Conservation (phyloP, 23 red algal species). For the Gracilaria caudata region DNA sequence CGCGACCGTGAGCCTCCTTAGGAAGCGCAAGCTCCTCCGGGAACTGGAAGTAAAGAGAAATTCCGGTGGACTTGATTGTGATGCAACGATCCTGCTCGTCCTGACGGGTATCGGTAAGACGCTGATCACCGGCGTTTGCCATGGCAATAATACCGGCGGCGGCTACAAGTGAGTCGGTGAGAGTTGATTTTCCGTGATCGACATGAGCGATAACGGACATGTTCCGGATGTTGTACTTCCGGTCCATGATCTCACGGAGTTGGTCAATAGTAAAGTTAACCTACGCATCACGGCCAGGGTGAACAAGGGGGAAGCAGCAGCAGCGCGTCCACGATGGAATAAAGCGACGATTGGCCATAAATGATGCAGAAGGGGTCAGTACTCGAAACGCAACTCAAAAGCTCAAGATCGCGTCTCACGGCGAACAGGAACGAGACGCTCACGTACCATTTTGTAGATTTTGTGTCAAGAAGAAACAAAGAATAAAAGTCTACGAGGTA, state of each 20-base stretch:
- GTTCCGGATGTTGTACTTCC: slow-evolving; percentile 97
- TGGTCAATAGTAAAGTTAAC: slow-evolving; percentile 99
- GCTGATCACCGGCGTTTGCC: slow-evolving; percentile 92
- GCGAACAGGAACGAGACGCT: neutral
- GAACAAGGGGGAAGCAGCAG: neutral
- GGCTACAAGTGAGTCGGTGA: slow-evolving; percentile 99
- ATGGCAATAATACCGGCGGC: slow-evolving; percentile 98
- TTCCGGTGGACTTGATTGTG: slow-evolving; percentile 99
- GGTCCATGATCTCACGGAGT: slow-evolving; percentile 97
- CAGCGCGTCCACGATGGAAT: neutral
- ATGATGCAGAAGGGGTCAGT: neutral
- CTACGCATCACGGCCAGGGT: slow-evolving; percentile 1
- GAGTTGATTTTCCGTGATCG: slow-evolving; percentile 98
- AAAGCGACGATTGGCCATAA: neutral
- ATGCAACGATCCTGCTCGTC: slow-evolving; percentile 99
- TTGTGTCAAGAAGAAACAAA: neutral
- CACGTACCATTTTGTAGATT: slow-evolving; percentile 5
- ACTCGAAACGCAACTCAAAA: neutral
- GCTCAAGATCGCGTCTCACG: neutral
- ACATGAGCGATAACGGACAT: slow-evolving; percentile 99
- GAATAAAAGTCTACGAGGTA: neutral
- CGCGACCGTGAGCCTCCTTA: slow-evolving; percentile 88
- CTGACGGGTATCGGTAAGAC: slow-evolving; percentile 97
- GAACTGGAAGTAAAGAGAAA: slow-evolving; percentile 95
- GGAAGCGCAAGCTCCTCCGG: slow-evolving; percentile 81